Conservation (phyloP, 805 yeast genomes). For the Nakazawaea sp. region DNA sequence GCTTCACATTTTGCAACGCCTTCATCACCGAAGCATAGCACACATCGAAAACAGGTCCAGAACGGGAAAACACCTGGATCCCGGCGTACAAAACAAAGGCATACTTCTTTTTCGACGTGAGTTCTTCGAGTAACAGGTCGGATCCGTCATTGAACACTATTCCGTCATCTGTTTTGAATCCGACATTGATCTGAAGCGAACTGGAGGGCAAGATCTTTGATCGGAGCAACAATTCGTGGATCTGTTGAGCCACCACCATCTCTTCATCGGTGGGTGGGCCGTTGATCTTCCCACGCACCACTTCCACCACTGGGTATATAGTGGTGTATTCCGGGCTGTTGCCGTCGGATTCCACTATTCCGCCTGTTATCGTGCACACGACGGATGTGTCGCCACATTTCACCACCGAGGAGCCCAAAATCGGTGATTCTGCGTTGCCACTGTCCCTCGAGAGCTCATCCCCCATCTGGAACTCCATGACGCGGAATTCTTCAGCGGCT, state of each 20-base stretch:
- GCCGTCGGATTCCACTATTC: slow-evolving; percentile 51
- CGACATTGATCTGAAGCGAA: slow-evolving; percentile 51
- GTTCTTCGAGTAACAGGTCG: slow-evolving; percentile 20
- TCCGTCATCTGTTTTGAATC: slow-evolving; percentile 38
- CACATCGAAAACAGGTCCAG: slow-evolving; percentile 77
- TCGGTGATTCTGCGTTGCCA: slow-evolving; percentile 21
- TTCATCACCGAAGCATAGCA: slow-evolving; percentile 62
- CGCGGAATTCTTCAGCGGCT: slow-evolving; percentile 64
- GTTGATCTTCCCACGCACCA: slow-evolving; percentile 57
- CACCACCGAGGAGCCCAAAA: slow-evolving; percentile 63
- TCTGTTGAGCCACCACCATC: slow-evolving; percentile 60
- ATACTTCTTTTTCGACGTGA: slow-evolving; percentile 33
- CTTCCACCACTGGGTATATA: slow-evolving; percentile 70
- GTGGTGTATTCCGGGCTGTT: slow-evolving; percentile 31
- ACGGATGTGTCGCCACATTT: slow-evolving; percentile 69
- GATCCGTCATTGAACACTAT: slow-evolving; percentile 31
- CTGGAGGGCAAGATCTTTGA: slow-evolving; percentile 44
- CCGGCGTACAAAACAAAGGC: slow-evolving; percentile 62
- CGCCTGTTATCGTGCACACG: slow-evolving; percentile 65
- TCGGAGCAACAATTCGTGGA: slow-evolving; percentile 54
- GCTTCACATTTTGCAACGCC: slow-evolving; percentile 50
- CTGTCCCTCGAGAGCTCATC: slow-evolving; percentile 28
- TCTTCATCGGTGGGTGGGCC: slow-evolving; percentile 88
- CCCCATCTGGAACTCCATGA: slow-evolving; percentile 34
- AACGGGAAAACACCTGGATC: slow-evolving; percentile 68